Evolutionary conservation across 2,329 filamentous ascomycete genomes (phyloP), one percentile per base, ranked within the genome.

Genomic region (Ophiostoma ulmi): DNA sequence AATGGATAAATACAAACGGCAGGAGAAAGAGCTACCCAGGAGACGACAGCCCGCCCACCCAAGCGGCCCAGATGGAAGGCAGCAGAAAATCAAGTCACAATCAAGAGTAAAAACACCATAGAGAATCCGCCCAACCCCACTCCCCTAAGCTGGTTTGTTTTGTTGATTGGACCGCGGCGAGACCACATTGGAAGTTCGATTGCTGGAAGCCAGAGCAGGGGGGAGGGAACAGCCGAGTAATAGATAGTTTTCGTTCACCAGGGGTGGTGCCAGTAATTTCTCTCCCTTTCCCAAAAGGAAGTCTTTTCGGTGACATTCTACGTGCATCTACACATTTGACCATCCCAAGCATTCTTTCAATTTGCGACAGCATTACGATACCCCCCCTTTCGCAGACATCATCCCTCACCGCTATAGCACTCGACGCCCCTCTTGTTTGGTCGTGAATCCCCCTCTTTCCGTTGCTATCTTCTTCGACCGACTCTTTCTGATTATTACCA

Each of bases 91-190:
- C 61, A 38, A 64, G 20, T 38, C 61, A 38, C 31, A 39, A 64
- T 38, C 36, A 65, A 65, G 35, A 39, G 31, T 39, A 36, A 36
- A 64, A 64, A 36, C 61, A 64, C 61, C 63, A 65, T n/a, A 22
- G 61, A 44, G 38, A 35, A 41, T 61, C 36, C 38, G 22, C 36
- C 36, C 20, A 58, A 71, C 72, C 72, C 72, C 72, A 73, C 72
- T 55, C 66, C 39, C 48, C 36, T 31, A 38, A 39, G 68, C 68
- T 66, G 52, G 36, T 20, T 70, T 72, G 70, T 71, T 72, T 69
- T 72, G 72, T 69, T 73, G 71, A 73, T 73, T 73, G 72, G 72
- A 67, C 67, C 22, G 66, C 38, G 58, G 63, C 48, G 31, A 63
- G 35, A 39, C 38, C 65, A 66, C 67, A 39, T 38, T 55, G 26